A percentile compares a stretch with the other conserved stretches of the same genome.
Conservation (phyloP, 345 rosid genomes). For the Hypericum androsaemum region DNA sequence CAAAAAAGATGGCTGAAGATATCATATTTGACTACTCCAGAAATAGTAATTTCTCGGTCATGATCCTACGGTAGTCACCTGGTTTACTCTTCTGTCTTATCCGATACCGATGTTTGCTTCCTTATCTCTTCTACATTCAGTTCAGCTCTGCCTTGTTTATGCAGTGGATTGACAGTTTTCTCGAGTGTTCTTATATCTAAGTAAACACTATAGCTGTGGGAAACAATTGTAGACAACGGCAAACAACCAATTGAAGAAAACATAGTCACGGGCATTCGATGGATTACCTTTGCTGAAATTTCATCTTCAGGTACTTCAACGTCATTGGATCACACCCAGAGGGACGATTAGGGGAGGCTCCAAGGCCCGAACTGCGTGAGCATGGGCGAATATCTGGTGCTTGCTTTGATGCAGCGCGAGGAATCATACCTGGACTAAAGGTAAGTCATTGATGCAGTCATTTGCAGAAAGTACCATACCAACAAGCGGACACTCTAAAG, state of each 20-base stretch:
- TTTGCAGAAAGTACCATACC: neutral
- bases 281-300: neutral
- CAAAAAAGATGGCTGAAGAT: constrained; percentile 98
- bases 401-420: constrained; percentile 98
- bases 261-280: neutral
- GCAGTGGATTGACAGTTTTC: no score
- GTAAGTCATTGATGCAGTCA: no score
- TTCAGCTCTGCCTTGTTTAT: no score
- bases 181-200: no score
- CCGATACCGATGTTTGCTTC: neutral
- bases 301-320: constrained; percentile 70
- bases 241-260: no score
- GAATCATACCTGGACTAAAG: constrained; percentile 69
- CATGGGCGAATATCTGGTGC: constrained; percentile 98
- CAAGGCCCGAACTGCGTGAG: constrained; percentile 87
- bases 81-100: neutral
- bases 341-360: constrained; percentile 97
- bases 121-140: no score
- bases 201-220: no score
- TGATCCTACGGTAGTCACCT: constrained; percentile 67
- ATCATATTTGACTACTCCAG: constrained; percentile 84
- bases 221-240: no score
- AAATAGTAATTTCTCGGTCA: constrained; percentile 78
- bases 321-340: constrained; percentile 97
- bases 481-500: neutral